A percentile compares a stretch with the other conserved stretches of the same genome.
These are phyloP conservation scores for Excoecaria cochinchinensis DNA, from an alignment of 345 rosid genomes.

Conservation along the genomic window DNA sequence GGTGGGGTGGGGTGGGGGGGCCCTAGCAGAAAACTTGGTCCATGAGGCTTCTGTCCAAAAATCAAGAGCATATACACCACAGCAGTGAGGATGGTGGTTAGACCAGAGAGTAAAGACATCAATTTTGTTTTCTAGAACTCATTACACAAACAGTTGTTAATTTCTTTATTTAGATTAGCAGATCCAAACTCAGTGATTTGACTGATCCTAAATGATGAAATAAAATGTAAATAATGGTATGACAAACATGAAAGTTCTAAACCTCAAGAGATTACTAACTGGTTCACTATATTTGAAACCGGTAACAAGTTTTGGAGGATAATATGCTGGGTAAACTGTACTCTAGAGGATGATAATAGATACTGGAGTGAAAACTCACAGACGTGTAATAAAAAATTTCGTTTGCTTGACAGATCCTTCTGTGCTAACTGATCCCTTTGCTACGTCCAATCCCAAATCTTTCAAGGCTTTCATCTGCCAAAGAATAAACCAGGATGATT, in stretches of 20 bases:
- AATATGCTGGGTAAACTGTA: background rate
- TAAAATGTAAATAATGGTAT: background rate
- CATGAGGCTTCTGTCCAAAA: background rate
- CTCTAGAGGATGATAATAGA: background rate
- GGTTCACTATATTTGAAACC: slow-evolving; percentile 1
- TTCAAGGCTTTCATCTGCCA: slow-evolving; percentile 85
- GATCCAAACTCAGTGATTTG: background rate
- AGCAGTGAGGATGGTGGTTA: background rate
- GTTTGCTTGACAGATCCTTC: slow-evolving; percentile 79
- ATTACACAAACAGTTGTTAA: background rate
- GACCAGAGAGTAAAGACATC: background rate
- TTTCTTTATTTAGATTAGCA: background rate
- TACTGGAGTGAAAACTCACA: slow-evolving; percentile 45
- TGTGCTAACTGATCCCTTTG: slow-evolving; percentile 77
- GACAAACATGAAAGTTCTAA: background rate
- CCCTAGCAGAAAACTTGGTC: background rate
- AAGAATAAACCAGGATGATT: slow-evolving; percentile 11
- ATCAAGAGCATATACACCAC: background rate
- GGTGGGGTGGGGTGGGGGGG: too few relatives aligned
- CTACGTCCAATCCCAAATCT: slow-evolving; percentile 82
- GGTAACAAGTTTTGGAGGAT: background rate
- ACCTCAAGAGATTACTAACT: slow-evolving; percentile 4
- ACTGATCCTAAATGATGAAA: slow-evolving; percentile 1
- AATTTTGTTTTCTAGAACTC: background rate
- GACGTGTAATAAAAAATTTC: slow-evolving; percentile 63